These are phyloP conservation scores for Camellia oleifera DNA, from an alignment of 179 eudicot species.

Conservation along the genomic window DNA sequence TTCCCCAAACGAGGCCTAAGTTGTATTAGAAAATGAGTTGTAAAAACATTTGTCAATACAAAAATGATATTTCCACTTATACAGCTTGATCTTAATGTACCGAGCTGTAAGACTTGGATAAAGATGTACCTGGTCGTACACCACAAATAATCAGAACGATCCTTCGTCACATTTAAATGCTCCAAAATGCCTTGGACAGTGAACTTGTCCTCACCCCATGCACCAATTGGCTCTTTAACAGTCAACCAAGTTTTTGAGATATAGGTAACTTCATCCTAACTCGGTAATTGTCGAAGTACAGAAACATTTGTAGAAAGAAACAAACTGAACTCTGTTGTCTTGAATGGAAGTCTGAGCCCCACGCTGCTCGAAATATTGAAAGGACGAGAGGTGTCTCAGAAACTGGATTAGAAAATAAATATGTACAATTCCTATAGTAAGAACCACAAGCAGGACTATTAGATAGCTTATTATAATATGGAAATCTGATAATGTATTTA, in stretches of 20 bases:
- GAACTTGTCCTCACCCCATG: conserved; percentile 59
- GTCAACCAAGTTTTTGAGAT: conserved; percentile 55
- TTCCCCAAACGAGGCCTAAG: too few relatives aligned
- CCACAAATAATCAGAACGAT: conserved; percentile 91
- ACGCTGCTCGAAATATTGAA: conserved; percentile 48
- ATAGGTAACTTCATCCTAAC: conserved; percentile 27
- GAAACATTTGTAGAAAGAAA: conserved; percentile 28
- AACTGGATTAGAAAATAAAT: background rate
- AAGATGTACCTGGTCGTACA: conserved; percentile 70
- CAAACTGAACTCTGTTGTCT: conserved; percentile 27
- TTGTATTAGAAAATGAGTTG: background rate
- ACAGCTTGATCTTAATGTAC: background rate
- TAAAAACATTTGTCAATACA: background rate
- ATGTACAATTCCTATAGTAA: background rate
- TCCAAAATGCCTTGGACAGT: conserved; percentile 68
- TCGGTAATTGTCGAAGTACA: conserved; percentile 20
- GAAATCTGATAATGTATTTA: background rate
- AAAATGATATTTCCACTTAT: background rate
- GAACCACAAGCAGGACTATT: background rate
- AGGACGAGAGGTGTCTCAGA: background rate
- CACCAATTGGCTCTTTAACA: conserved; percentile 64
- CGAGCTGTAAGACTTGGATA: background rate
- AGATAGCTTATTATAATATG: background rate
- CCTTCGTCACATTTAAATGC: conserved; percentile 88
- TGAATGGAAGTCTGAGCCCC: conserved; percentile 75